Conservation (phyloP, 345 rosid genomes). For the Eucalyptus cloeziana region DNA sequence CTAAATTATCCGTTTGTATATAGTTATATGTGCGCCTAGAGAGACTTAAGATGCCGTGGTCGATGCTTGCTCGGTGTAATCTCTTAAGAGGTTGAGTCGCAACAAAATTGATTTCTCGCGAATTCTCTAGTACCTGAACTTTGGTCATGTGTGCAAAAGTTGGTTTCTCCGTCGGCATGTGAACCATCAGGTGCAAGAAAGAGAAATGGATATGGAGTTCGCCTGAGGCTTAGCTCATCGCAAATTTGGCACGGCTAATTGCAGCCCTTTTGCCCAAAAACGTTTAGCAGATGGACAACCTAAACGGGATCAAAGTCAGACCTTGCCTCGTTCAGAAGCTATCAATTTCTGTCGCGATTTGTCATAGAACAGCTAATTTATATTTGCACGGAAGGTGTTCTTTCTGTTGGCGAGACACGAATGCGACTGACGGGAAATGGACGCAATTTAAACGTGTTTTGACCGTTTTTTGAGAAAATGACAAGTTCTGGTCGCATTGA, state of each 20-base stretch:
- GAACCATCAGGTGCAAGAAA: not conserved
- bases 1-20: not conserved
- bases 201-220: not conserved
- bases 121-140: not conserved
- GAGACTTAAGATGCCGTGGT: not conserved
- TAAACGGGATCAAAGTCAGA: not conserved
- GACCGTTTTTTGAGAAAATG: not conserved
- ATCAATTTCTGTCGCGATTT: not conserved
- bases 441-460: not conserved
- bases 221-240: not conserved
- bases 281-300: not conserved
- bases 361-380: not conserved
- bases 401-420: not conserved
- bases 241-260: not conserved
- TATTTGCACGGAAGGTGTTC: not conserved
- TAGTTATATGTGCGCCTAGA: not conserved
- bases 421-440: not conserved
- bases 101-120: not conserved
- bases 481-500: not conserved
- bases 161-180: not conserved
- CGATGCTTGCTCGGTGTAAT: not conserved
- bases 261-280: not conserved
- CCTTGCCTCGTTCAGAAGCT: not conserved
- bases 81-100: not conserved
- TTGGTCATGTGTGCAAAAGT: not conserved